Conservation (phyloP, 768 basidiomycete genomes). For the Tephrocybe sp. region DNA sequence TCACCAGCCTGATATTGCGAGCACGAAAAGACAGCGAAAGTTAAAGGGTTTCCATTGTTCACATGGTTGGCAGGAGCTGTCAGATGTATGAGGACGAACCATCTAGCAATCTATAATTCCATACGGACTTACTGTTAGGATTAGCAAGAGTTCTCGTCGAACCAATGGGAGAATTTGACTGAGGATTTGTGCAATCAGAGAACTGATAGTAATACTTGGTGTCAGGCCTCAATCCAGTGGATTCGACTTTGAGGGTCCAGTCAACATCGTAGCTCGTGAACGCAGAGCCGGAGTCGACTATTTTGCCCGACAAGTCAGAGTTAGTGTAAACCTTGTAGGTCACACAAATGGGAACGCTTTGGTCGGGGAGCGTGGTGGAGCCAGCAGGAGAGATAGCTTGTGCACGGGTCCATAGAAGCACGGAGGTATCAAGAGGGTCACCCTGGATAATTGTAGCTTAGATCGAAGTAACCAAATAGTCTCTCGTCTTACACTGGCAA, state of each 20-base stretch:
- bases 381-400: conserved; percentile 30
- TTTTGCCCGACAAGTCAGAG: conserved; percentile 30
- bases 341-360: conserved; percentile 41
- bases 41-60: conserved; percentile 52
- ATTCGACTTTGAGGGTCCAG: conserved; percentile 64
- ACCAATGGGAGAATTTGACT: conserved; percentile 46
- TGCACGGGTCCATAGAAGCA: conserved; percentile 60
- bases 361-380: conserved; percentile 7
- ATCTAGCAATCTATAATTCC: not conserved
- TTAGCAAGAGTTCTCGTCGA: conserved; percentile 41
- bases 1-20: conserved; percentile 51
- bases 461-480: too few species aligned
- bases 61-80: conserved; percentile 40
- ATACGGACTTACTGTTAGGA: not conserved
- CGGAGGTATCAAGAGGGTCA: conserved; percentile 53
- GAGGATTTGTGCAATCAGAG: conserved; percentile 49
- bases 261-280: conserved; percentile 61
- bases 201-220: conserved; percentile 47
- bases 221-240: conserved; percentile 46
- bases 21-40: conserved; percentile 60
- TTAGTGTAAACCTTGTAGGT: conserved; percentile 44
- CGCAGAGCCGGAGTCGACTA: conserved; percentile 42
- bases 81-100: not conserved
- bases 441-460: conserved; percentile 39
- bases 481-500: not conserved